Evolutionary conservation across 1,139 yeast species (phyloP).

Genomic region (Geotrichum europaeum): DNA sequence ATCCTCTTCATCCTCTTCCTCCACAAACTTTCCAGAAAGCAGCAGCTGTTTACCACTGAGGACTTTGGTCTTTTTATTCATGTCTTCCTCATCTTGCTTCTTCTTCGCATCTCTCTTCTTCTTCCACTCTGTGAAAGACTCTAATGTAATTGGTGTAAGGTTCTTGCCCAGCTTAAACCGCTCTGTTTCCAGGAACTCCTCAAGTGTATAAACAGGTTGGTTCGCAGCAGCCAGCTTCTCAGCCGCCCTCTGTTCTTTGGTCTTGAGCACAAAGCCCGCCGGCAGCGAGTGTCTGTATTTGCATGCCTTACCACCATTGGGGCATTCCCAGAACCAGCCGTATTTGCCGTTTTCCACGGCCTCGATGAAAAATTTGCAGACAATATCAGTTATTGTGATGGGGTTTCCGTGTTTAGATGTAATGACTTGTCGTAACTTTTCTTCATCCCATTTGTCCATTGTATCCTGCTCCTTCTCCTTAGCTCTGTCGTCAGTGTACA

Average conservation of each 20-base stretch:
- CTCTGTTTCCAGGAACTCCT: constrained; percentile 92
- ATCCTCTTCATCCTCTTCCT: constrained; percentile 49
- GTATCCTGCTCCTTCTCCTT: constrained; percentile 79
- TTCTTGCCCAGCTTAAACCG: constrained; percentile 74
- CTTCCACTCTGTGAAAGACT: constrained; percentile 84
- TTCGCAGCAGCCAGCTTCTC: constrained; percentile 81
- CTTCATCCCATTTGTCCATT: constrained; percentile 98
- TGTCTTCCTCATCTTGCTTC: constrained; percentile 48
- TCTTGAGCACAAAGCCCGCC: constrained; percentile 91
- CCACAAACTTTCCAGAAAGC: constrained; percentile 54
- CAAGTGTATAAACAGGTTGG: constrained; percentile 87
- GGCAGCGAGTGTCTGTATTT: constrained; percentile 96
- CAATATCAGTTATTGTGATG: constrained; percentile 88
- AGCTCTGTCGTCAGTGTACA: constrained; percentile 81
- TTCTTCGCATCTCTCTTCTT: constrained; percentile 56
- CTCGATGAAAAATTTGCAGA: constrained; percentile 89
- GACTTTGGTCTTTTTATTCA: constrained; percentile 39
- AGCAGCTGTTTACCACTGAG: constrained; percentile 80
- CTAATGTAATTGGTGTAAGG: constrained; percentile 83
- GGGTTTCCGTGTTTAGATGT: constrained; percentile 91
- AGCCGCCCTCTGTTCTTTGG: constrained; percentile 88
- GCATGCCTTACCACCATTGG: constrained; percentile 88
- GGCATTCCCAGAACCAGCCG: constrained; percentile 99
- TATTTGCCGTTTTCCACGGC: constrained; percentile 97
- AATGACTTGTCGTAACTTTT: constrained; percentile 80